Conservation (phyloP, 148 eudicot species). For the Camellia granthamiana region DNA sequence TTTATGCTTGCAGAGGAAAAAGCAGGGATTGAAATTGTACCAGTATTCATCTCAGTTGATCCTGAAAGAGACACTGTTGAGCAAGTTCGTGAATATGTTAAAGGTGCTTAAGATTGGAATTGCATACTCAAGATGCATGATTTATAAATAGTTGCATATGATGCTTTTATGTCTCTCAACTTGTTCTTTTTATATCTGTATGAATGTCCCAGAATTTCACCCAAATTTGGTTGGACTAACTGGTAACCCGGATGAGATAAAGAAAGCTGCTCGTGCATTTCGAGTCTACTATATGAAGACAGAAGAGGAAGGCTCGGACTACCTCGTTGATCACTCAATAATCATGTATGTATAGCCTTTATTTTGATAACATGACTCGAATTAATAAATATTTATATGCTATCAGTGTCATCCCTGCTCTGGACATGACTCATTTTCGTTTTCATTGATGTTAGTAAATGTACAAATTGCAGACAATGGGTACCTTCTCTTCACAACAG, state of each 20-base stretch:
- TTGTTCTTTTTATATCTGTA: slow-evolving; percentile 5
- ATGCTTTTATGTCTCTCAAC: not conserved
- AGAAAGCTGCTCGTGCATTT: slow-evolving; percentile 87
- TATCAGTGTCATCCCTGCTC: not conserved
- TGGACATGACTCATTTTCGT: not conserved
- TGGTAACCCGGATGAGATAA: slow-evolving; percentile 73
- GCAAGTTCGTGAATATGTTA: slow-evolving; percentile 87
- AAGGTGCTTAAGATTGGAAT: slow-evolving; percentile 40
- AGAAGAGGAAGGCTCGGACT: slow-evolving; percentile 87
- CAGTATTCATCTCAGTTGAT: slow-evolving; percentile 92
- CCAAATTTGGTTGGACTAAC: slow-evolving; percentile 88
- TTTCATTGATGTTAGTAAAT: not conserved
- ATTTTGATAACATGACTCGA: not conserved
- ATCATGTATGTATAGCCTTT: slow-evolving; percentile 64
- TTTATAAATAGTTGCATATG: not conserved
- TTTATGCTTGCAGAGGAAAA: slow-evolving; percentile 56
- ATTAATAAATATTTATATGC: not conserved
- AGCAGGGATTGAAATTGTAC: slow-evolving; percentile 69
- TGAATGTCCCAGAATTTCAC: slow-evolving; percentile 67
- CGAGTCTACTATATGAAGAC: slow-evolving; percentile 98
- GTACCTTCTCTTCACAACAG: not conserved
- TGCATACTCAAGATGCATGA: not conserved
- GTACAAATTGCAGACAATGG: not conserved
- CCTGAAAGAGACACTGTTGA: slow-evolving; percentile 97
- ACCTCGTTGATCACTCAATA: slow-evolving; percentile 98